These are phyloP conservation scores for Penicillium lagena DNA, from an alignment of 495 filamentous ascomycete genomes.

Conservation along the genomic window DNA sequence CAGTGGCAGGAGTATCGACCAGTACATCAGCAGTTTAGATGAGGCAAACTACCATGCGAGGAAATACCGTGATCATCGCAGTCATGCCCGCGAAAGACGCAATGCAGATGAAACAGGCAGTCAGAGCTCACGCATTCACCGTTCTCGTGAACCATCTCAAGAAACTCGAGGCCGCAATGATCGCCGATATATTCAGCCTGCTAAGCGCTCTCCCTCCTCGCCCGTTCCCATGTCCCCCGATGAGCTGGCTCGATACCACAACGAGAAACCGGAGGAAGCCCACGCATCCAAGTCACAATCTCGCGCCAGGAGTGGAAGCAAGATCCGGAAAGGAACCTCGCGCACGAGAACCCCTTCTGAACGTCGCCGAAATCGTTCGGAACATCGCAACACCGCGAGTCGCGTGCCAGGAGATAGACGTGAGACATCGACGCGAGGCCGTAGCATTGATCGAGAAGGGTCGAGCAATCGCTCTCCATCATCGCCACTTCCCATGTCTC, in stretches of 20 bases:
- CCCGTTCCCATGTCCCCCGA: constrained; percentile 90
- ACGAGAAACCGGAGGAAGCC: constrained; percentile 36
- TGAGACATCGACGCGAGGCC: constrained; percentile 37
- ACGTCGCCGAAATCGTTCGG: constrained; percentile 34
- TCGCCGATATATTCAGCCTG: constrained; percentile 66
- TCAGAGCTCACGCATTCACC: constrained; percentile 38
- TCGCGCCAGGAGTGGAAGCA: constrained; percentile 30
- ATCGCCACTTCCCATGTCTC: constrained; percentile 67
- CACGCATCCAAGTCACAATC: constrained; percentile 36
- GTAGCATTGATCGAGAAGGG: constrained; percentile 49
- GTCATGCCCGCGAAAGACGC: constrained; percentile 52
- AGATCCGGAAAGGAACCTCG: constrained; percentile 29
- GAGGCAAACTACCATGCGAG: constrained; percentile 60
- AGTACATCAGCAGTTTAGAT: constrained; percentile 84
- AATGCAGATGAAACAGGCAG: constrained; percentile 44
- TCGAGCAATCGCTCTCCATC: constrained; percentile 69
- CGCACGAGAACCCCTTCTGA: constrained; percentile 33
- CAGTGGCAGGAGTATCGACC: constrained; percentile 64
- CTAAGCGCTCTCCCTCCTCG: constrained; percentile 83
- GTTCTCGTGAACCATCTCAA: constrained; percentile 54
- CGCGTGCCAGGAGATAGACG: constrained; percentile 41
- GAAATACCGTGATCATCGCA: constrained; percentile 44
- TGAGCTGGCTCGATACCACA: constrained; percentile 57
- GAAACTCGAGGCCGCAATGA: constrained; percentile 61
- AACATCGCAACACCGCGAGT: constrained; percentile 35